Evolutionary conservation across 345 rosid genomes (phyloP).

Genomic region (Acer saccharum): DNA sequence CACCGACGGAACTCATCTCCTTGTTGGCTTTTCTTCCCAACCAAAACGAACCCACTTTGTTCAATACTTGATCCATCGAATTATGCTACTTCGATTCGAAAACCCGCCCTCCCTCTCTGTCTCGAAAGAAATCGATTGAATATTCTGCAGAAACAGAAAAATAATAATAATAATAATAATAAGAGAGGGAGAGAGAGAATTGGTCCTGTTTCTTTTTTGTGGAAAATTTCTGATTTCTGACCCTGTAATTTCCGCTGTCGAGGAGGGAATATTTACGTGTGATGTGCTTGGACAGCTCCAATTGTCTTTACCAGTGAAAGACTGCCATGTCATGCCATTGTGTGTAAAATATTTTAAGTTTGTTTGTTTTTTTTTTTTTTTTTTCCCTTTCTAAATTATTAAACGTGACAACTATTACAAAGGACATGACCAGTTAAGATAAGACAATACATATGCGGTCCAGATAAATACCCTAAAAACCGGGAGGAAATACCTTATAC

Average conservation of each 20-base stretch:
- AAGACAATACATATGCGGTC: no score
- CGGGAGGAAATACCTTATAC: fast-evolving
- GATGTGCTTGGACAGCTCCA: not conserved
- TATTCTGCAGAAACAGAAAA: not conserved
- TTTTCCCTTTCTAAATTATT: no score
- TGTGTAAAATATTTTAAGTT: not conserved
- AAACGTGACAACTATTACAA: no score
- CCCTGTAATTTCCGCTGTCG: not conserved
- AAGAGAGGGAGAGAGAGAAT: not conserved
- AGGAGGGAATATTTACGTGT: not conserved
- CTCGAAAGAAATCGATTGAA: not conserved
- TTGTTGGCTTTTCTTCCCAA: constrained; percentile 69
- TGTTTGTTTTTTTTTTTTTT: no score
- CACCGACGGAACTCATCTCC: constrained; percentile 83
- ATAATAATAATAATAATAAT: no score
- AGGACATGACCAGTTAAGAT: fast-evolving
- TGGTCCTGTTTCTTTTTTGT: not conserved
- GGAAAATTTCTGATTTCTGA: not conserved
- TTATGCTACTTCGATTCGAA: not conserved
- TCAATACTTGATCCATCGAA: constrained; percentile 81
- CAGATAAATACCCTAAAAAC: no score
- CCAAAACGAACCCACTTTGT: constrained; percentile 94
- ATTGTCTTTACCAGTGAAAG: not conserved
- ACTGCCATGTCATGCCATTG: not conserved
- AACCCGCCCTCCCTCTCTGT: not conserved